Conservation (phyloP, 2,329 filamentous ascomycete genomes). For the Cercospora beticola region DNA sequence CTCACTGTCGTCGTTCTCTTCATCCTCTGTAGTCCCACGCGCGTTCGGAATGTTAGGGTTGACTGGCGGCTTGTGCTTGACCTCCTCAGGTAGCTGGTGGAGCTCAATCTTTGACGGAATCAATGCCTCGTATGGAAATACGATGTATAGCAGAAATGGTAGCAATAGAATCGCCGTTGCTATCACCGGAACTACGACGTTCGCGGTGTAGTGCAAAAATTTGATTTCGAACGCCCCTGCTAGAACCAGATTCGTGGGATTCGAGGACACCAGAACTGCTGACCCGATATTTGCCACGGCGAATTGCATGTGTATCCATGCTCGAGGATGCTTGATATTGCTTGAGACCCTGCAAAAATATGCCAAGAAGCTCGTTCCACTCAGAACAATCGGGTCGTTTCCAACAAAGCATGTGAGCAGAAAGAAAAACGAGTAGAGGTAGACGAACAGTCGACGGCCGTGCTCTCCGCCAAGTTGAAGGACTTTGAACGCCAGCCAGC, state of each 20-base stretch:
- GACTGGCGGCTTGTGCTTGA: slow-evolving; percentile 57
- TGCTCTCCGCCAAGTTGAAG: slow-evolving; percentile 65
- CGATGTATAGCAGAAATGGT: slow-evolving; percentile 67
- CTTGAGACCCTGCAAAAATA: slow-evolving; percentile 75
- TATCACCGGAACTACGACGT: slow-evolving; percentile 72
- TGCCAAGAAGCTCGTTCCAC: slow-evolving; percentile 70
- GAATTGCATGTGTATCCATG: slow-evolving; percentile 73
- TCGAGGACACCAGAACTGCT: slow-evolving; percentile 73
- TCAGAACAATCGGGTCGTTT: slow-evolving; percentile 73
- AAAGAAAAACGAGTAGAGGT: slow-evolving; percentile 73
- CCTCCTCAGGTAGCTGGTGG: slow-evolving; percentile 63
- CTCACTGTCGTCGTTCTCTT: slow-evolving; percentile 46
- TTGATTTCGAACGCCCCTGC: slow-evolving; percentile 70
- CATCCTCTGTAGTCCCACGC: slow-evolving; percentile 55
- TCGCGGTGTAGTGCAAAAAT: slow-evolving; percentile 73
- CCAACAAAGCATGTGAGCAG: slow-evolving; percentile 66
- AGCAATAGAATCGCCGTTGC: slow-evolving; percentile 67
- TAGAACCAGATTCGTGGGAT: slow-evolving; percentile 73
- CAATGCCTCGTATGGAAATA: slow-evolving; percentile 63
- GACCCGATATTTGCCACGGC: slow-evolving; percentile 71
- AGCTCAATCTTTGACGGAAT: slow-evolving; percentile 67
- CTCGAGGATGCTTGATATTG: slow-evolving; percentile 68
- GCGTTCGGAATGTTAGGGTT: slow-evolving; percentile 72
- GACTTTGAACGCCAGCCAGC: slow-evolving; percentile 69
- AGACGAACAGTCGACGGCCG: slow-evolving; percentile 69